Percentiles rank a stretch among this genome's conserved stretches.
Evolutionary conservation across 2,329 filamentous ascomycete species (phyloP).

Genomic region (Thelonectria discophora): DNA sequence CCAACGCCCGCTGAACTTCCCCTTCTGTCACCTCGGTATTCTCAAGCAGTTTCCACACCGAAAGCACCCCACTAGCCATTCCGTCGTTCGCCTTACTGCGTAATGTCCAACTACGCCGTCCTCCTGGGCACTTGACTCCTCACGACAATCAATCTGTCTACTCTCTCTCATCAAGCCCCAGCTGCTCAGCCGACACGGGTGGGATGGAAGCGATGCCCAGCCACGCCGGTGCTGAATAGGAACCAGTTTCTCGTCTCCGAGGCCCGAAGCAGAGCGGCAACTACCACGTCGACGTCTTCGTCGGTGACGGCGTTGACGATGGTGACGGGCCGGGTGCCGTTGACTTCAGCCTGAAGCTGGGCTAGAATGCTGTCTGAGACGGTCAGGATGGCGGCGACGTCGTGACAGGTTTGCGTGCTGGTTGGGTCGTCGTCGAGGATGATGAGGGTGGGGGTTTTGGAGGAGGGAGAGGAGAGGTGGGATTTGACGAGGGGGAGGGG

Average conservation of each 20-base stretch:
- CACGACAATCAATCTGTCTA: constrained; percentile 63
- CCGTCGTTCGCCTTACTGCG: constrained; percentile 48
- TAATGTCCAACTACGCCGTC: constrained; percentile 61
- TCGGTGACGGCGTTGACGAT: constrained; percentile 63
- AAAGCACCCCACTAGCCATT: constrained; percentile 57
- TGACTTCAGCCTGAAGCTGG: constrained; percentile 62
- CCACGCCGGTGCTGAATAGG: constrained; percentile 52
- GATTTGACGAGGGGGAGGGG: constrained; percentile 21
- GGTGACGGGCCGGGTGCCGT: constrained; percentile 47
- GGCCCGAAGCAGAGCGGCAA: constrained; percentile 55
- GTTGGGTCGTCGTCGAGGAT: constrained; percentile 65
- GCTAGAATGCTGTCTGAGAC: constrained; percentile 61
- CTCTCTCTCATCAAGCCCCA: constrained; percentile 48
- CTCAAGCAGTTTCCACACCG: constrained; percentile 58
- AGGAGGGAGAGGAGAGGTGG: constrained; percentile 23
- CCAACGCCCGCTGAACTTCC: constrained; percentile 45
- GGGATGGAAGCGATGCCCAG: constrained; percentile 61
- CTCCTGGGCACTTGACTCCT: constrained; percentile 69
- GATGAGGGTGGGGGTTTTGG: constrained; percentile 47
- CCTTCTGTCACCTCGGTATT: constrained; percentile 45
- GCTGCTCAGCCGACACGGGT: constrained; percentile 57
- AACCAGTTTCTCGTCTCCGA: constrained; percentile 46
- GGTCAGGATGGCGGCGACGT: constrained; percentile 61
- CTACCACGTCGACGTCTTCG: constrained; percentile 64
- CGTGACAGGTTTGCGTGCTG: constrained; percentile 69